Base-by-base conservation (phyloP, 139 green algal species). In the Trebouxia sp. region DNA sequence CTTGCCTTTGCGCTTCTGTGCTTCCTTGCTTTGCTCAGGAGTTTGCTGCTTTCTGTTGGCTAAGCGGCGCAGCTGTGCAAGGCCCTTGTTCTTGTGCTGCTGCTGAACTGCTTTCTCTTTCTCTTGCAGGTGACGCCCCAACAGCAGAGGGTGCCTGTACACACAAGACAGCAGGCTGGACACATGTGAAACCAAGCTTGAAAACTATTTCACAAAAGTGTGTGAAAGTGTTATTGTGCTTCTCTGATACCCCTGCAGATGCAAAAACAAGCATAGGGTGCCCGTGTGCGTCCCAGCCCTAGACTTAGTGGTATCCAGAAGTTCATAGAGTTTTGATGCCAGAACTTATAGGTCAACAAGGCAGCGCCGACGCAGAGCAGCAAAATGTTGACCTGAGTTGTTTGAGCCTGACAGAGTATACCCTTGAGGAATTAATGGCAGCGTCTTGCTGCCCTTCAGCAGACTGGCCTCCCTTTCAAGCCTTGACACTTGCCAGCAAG, bases 141-240 rank as follows among this genome's bases (percentile, higher is more conserved):
- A 83, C 84, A 97, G 86, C 87, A 97, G 85, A 5, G 92, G 93
- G 82, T 97, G 92, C 47, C 87, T 85, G 76, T 15, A 35, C 24
- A 50, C 47, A 53, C 47, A 6, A 53, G 20, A 6, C 47, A 14
- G 20, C 20, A 2, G 20, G 47, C 47, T 11, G n/a, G n/a, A n/a
- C n/a, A n/a, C n/a, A n/a, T n/a, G n/a, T n/a, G n/a, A n/a, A n/a
- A n/a, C n/a, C n/a, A n/a, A n/a, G n/a, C n/a, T n/a, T n/a, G n/a
- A n/a, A n/a, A n/a, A n/a, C n/a, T n/a, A n/a, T n/a, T n/a, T n/a
- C n/a, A n/a, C n/a, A n/a, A n/a, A n/a, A n/a, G n/a, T n/a, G n/a
- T n/a, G n/a, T n/a, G n/a, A n/a, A n/a, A n/a, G n/a, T n/a, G n/a
- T n/a, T n/a, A n/a, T n/a, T n/a, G n/a, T n/a, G n/a, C n/a, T n/a